Percentiles rank a stretch among this genome's conserved stretches.
phyloP scores from a whole-genome alignment of 1,284 basidiomycete genomes.

The Laetiporus sulphureus region DNA sequence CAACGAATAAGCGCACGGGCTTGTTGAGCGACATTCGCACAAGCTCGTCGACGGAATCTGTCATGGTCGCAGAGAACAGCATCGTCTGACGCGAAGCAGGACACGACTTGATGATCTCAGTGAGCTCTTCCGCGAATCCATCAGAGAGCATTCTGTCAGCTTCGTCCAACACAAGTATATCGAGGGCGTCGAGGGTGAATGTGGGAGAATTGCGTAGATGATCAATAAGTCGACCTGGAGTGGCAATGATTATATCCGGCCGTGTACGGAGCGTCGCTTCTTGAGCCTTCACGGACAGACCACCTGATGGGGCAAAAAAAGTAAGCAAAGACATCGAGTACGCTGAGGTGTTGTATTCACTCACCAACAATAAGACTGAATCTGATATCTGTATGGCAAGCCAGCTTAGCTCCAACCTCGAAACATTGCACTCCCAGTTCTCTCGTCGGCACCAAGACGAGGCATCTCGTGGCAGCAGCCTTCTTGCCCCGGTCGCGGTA shows the following conservation, averaged over 20 bases:
- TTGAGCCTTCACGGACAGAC: slow-evolving; percentile 87
- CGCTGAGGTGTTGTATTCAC: slow-evolving; percentile 17
- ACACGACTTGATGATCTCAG: slow-evolving; percentile 89
- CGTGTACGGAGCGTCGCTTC: slow-evolving; percentile 79
- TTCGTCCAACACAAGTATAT: slow-evolving; percentile 94
- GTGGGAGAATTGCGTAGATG: slow-evolving; percentile 94
- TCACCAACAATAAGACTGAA: slow-evolving; percentile 86
- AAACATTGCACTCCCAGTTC: slow-evolving; percentile 94
- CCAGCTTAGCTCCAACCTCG: slow-evolving; percentile 83
- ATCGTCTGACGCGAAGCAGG: slow-evolving; percentile 91
- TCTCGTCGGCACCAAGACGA: slow-evolving; percentile 89
- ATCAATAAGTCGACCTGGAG: slow-evolving; percentile 94
- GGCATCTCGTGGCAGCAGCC: slow-evolving; percentile 87
- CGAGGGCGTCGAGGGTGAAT: slow-evolving; percentile 90
- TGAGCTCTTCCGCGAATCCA: slow-evolving; percentile 93
- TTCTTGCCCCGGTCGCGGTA: slow-evolving; percentile 85
- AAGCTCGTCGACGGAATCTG: slow-evolving; percentile 91
- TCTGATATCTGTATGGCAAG: slow-evolving; percentile 82
- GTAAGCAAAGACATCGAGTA: slow-evolving; percentile 7
- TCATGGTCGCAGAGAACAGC: slow-evolving; percentile 98
- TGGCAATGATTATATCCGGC: slow-evolving; percentile 92
- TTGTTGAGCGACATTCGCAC: slow-evolving; percentile 88
- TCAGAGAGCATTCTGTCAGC: slow-evolving; percentile 98
- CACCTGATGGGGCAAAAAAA: slow-evolving; percentile 44
- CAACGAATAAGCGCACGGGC: slow-evolving; percentile 92